Evolutionary conservation across 2,329 filamentous ascomycete species (phyloP), one percentile per base, ranked within the genome.

Genomic region (Fusarium goolgardi): DNA sequence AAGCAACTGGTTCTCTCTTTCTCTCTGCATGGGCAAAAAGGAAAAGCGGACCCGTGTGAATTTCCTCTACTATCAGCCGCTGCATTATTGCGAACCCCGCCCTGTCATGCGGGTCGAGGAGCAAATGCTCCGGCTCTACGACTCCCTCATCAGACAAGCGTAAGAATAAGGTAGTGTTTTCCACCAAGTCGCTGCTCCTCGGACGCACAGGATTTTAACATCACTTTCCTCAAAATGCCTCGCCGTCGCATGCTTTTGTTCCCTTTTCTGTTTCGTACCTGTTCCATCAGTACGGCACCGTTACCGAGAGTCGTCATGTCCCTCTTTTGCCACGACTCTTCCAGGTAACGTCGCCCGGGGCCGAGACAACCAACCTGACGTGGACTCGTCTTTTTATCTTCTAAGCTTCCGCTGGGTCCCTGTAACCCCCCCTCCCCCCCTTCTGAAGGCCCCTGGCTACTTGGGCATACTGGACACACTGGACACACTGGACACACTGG

Each of bases 121-220:
- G 77, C 77, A 70, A 74, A 74, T 71, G 77, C 77, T 79, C 77
- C 77, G 76, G 72, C 18, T 64, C 41, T 64, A 71, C 51, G 60
- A 66, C 74, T 63, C 47, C 27, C 58, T 57, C 67, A 73, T 71
- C 70, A 72, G 68, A 72, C 71, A 73, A 63, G 41, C 54, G 60
- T 54, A 53, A 63, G 45, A 45, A 27, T 32, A 53, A 64, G 60
- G 61, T 49, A 47, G 65, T 70, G 60, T 67, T 72, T 67, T 68
- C 69, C 64, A 71, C 71, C 70, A 73, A 68, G 25, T 63, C 56
- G 50, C 50, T 59, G 57, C 63, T 67, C 65, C 61, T 67, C 57
- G 67, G 68, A 73, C 73, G 72, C 75, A 74, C 73, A 73, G 64
- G 71, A 49, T 69, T 72, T 73, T 70, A 65, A 63, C 66, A 47